These are phyloP conservation scores for Euphorbia neoarborescens DNA, from an alignment of 441 rosid genomes.

Conservation along the genomic window DNA sequence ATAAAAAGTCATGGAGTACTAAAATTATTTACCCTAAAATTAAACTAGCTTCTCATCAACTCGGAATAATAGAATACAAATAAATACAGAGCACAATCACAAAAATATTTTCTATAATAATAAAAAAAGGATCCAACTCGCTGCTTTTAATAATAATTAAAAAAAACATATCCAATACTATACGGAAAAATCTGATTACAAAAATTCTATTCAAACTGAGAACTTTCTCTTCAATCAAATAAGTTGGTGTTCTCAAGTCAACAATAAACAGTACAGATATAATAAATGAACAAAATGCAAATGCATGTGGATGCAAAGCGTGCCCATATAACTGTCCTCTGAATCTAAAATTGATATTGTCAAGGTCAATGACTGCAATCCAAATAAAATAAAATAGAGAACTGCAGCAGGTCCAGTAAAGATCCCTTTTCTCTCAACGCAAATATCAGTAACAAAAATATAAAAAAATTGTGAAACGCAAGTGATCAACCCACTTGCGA, in stretches of 20 bases:
- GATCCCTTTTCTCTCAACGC: not conserved
- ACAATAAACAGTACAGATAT: not conserved
- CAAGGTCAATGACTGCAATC: not conserved
- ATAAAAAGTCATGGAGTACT: too few relatives aligned
- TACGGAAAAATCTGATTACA: not conserved
- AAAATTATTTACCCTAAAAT: too few relatives aligned
- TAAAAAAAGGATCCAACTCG: too few relatives aligned
- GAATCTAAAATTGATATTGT: not conserved
- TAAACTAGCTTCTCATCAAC: not conserved
- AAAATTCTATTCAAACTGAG: not conserved
- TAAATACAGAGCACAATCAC: not conserved
- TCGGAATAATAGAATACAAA: not conserved
- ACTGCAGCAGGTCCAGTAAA: not conserved
- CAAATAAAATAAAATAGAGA: not conserved
- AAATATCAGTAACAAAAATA: not conserved
- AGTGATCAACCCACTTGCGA: not conserved
- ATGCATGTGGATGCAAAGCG: too few relatives aligned
- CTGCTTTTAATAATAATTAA: too few relatives aligned
- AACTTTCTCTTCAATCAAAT: not conserved
- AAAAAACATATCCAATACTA: not conserved
- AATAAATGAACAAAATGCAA: too few relatives aligned
- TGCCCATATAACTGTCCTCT: not conserved
- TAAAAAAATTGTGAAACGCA: not conserved
- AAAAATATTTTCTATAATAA: not conserved
- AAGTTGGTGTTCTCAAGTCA: not conserved